A percentile compares a stretch with the other conserved stretches of the same genome.
phyloP scores from a whole-genome alignment of 2,329 filamentous ascomycete species.

The Eurotiales sp. region DNA sequence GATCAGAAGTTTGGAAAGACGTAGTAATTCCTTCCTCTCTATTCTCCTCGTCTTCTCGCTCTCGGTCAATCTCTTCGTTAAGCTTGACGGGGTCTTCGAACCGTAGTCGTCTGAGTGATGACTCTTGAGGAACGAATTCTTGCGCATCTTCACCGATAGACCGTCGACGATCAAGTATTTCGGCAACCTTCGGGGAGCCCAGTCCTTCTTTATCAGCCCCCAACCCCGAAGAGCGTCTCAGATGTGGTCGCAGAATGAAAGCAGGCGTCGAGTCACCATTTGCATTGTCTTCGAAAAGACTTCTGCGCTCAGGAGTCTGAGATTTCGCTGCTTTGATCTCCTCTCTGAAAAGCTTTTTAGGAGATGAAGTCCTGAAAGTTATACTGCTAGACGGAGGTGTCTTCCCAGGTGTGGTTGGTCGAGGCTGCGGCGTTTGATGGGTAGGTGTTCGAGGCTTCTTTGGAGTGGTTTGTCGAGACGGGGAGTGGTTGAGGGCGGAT shows the following conservation, averaged over 20 bases:
- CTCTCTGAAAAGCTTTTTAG: slow-evolving; percentile 45
- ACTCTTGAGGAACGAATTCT: slow-evolving; percentile 57
- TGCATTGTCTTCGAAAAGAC: slow-evolving; percentile 54
- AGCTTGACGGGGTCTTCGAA: slow-evolving; percentile 65
- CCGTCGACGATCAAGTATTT: slow-evolving; percentile 65
- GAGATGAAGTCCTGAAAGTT: slow-evolving; percentile 45
- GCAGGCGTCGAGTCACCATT: slow-evolving; percentile 58
- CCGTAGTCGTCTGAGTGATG: slow-evolving; percentile 47
- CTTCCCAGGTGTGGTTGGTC: slow-evolving; percentile 48
- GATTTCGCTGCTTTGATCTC: slow-evolving; percentile 39
- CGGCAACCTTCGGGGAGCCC: slow-evolving; percentile 70
- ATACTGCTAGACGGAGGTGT: slow-evolving; percentile 49
- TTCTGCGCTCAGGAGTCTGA: slow-evolving; percentile 33
- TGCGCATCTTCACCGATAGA: slow-evolving; percentile 67
- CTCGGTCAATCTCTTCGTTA: slow-evolving; percentile 60
- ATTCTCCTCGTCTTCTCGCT: slow-evolving; percentile 58
- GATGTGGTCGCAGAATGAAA: slow-evolving; percentile 60
- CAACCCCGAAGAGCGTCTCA: slow-evolving; percentile 61
- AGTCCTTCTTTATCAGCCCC: slow-evolving; percentile 68
- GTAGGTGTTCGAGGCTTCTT: slow-evolving; percentile 37
- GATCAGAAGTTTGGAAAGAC: slow-evolving; percentile 48
- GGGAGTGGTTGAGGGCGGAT: slow-evolving; percentile 43
- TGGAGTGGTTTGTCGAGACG: slow-evolving; percentile 36
- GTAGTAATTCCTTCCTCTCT: slow-evolving; percentile 56
- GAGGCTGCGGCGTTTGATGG: slow-evolving; percentile 44